Conservation (phyloP, 495 filamentous ascomycete genomes). For the Xylaria acuta region DNA sequence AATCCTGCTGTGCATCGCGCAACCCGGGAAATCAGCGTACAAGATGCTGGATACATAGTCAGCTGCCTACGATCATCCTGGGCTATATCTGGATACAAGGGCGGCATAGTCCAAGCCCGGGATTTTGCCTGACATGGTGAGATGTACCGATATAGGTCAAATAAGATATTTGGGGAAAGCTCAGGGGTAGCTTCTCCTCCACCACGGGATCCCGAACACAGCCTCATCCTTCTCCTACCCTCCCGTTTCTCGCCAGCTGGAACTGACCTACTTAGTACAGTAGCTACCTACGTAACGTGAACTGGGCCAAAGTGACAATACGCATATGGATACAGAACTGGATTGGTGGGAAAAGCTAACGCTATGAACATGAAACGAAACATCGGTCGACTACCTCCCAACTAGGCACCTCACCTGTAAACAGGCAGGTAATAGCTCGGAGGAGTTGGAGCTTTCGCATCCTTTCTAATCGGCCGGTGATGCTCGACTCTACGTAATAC, state of each 20-base stretch:
- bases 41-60: neutral
- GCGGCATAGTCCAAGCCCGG: neutral
- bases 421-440: neutral
- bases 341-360: neutral
- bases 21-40: neutral
- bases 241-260: neutral
- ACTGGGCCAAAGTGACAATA: neutral
- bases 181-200: slow-evolving; percentile 20
- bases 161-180: slow-evolving; percentile 16
- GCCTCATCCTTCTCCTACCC: slow-evolving; percentile 21
- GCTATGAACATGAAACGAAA: slow-evolving; percentile 22
- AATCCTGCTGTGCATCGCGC: neutral
- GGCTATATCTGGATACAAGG: neutral
- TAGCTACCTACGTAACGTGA: neutral
- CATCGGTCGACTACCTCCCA: neutral
- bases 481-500: neutral
- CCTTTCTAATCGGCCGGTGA: neutral
- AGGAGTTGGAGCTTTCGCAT: neutral
- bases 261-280: neutral
- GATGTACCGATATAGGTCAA: neutral
- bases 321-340: neutral
- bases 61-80: neutral
- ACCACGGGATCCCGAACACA: slow-evolving; percentile 6
- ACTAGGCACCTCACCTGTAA: slow-evolving; percentile 11
- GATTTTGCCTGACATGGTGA: slow-evolving; percentile 6